Evolutionary conservation across 371 early-diverging fungal species (phyloP).

Genomic region (Cokeromyces recurvatus): DNA sequence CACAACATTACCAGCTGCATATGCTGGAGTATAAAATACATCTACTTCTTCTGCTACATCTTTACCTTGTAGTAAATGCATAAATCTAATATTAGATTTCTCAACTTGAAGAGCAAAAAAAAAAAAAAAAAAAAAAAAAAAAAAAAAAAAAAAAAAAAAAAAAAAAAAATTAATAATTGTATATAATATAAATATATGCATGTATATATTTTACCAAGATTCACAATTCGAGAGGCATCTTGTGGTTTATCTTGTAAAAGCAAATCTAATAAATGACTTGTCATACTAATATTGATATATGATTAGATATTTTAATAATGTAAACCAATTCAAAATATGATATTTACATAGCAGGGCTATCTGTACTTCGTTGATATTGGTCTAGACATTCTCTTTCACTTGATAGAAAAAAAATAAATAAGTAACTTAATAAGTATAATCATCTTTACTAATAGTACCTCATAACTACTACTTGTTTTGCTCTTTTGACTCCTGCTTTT

Average conservation of each 20-base stretch:
- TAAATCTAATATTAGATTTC: constrained; percentile 44
- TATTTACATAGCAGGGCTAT: constrained; percentile 46
- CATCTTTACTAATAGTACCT: too few species aligned
- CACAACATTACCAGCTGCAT: constrained; percentile 48
- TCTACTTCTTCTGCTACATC: constrained; percentile 27
- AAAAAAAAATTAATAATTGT: too few species aligned
- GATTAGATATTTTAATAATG: too few species aligned
- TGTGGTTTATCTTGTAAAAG: constrained; percentile 17
- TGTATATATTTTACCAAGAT: constrained; percentile 19
- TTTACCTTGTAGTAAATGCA: constrained; percentile 35
- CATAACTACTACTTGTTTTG: constrained; percentile 59
- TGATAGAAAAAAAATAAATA: background rate
- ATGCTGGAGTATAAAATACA: constrained; percentile 36
- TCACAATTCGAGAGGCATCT: constrained; percentile 24
- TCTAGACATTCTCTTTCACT: constrained; percentile 41
- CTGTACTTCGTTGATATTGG: constrained; percentile 31
- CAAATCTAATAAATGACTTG: constrained; percentile 31
- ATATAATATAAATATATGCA: too few species aligned
- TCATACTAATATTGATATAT: constrained; percentile 13
- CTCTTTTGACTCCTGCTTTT: constrained; percentile 50
- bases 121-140: too few species aligned
- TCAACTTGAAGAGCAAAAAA: constrained; percentile 16
- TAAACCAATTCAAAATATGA: too few species aligned
- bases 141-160: too few species aligned
- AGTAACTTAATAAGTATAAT: background rate